Evolutionary conservation across 1,284 basidiomycete species (phyloP).

Genomic region (Coniferiporia sulphurascens): DNA sequence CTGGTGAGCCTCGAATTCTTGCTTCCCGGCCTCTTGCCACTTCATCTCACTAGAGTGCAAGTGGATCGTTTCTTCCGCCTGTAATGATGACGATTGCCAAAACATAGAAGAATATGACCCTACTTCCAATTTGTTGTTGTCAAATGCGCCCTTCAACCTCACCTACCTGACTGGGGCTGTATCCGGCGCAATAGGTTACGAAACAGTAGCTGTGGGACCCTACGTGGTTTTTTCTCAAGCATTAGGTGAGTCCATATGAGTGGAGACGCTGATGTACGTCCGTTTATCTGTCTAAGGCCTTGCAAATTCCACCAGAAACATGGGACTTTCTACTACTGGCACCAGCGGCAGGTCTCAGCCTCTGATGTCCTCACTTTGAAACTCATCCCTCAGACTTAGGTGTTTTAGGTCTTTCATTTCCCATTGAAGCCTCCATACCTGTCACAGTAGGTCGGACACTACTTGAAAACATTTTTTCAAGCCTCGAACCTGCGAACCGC

Average conservation of each 20-base stretch:
- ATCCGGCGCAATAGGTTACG: conserved; percentile 13
- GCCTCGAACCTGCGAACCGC: conserved; percentile 35
- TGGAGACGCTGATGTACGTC: not conserved
- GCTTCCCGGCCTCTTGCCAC: conserved; percentile 5
- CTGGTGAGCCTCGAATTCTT: conserved; percentile 25
- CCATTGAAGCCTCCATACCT: conserved; percentile 43
- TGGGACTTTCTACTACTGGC: conserved; percentile 42
- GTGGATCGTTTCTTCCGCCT: conserved; percentile 37
- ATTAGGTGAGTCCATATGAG: conserved; percentile 31
- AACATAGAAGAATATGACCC: conserved; percentile 29
- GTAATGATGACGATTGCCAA: conserved; percentile 29
- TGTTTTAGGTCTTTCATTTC: conserved; percentile 51
- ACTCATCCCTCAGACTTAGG: conserved; percentile 2
- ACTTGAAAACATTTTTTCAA: conserved; percentile 45
- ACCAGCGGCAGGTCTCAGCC: conserved; percentile 38
- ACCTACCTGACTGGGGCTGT: conserved; percentile 17
- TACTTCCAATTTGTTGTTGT: conserved; percentile 15
- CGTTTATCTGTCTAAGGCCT: conserved; percentile 32
- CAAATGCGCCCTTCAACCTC: conserved; percentile 10
- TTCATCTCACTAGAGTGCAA: conserved; percentile 14
- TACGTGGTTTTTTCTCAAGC: conserved; percentile 32
- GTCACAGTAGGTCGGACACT: conserved; percentile 40
- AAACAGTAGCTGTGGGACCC: conserved; percentile 14
- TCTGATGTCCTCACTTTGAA: not conserved
- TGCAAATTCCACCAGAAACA: conserved; percentile 39